phyloP scores from a whole-genome alignment of 2,329 filamentous ascomycete species.

The Phoma sp. region DNA sequence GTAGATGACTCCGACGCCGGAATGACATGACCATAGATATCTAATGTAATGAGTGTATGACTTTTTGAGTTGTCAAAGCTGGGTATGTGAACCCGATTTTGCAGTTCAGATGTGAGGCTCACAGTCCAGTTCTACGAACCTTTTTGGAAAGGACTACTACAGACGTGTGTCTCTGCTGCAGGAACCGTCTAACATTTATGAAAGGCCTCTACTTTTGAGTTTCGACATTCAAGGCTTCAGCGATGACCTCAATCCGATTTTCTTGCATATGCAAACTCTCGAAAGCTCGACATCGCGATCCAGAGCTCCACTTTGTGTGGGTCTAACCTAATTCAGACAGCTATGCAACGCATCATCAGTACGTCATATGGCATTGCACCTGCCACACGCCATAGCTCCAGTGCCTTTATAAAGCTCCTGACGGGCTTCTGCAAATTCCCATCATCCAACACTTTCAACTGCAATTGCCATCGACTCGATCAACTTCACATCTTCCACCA shows the following conservation, averaged over 20 bases:
- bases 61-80: background rate
- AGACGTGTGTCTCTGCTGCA: too few relatives aligned
- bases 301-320: constrained; percentile 16
- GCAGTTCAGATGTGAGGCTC: too few relatives aligned
- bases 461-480: constrained; percentile 8
- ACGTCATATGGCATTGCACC: background rate
- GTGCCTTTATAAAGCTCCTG: constrained; percentile 15
- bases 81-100: too few relatives aligned
- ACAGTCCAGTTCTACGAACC: too few relatives aligned
- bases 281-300: constrained; percentile 15
- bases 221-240: too few relatives aligned
- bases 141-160: too few relatives aligned
- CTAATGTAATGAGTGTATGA: constrained; percentile 1
- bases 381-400: constrained; percentile 2
- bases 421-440: background rate
- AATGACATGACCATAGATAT: background rate
- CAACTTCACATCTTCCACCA: constrained; percentile 8
- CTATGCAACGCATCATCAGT: background rate
- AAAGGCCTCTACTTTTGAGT: too few relatives aligned
- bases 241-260: background rate
- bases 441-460: constrained; percentile 11
- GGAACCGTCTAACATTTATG: too few relatives aligned
- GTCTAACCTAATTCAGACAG: background rate
- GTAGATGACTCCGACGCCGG: background rate
- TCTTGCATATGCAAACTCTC: constrained; percentile 6